A percentile compares a stretch with the other conserved stretches of the same genome.
Conservation (phyloP, 129 eudicot species). For the Flaveria bidentis region DNA sequence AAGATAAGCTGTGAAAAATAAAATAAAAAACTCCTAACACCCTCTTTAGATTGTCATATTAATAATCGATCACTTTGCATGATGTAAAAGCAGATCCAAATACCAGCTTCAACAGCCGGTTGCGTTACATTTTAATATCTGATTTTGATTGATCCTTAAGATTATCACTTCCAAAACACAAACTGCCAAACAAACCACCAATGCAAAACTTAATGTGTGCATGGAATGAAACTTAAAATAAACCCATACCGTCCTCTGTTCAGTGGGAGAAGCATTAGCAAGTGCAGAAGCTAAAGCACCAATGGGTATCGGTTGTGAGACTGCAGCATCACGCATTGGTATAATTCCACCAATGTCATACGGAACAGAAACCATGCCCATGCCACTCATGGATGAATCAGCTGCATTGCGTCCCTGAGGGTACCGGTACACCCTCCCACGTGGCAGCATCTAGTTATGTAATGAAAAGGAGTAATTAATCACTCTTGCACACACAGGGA, state of each 20-base stretch:
- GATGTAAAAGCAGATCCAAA: too few relatives aligned
- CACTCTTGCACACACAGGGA: neutral
- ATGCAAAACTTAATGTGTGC: too few relatives aligned
- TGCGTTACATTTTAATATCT: too few relatives aligned
- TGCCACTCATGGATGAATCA: slow-evolving; percentile 55
- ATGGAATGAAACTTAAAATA: neutral
- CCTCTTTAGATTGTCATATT: too few relatives aligned
- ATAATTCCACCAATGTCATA: slow-evolving; percentile 52
- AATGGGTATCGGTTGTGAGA: slow-evolving; percentile 16
- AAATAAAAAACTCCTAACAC: too few relatives aligned
- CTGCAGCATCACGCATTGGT: slow-evolving; percentile 7
- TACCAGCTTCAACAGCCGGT: too few relatives aligned
- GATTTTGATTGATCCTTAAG: too few relatives aligned
- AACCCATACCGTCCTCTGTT: slow-evolving; percentile 27
- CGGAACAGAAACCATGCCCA: slow-evolving; percentile 54
- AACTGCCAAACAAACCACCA: too few relatives aligned
- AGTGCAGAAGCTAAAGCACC: slow-evolving; percentile 37
- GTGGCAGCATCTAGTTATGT: slow-evolving; percentile 29
- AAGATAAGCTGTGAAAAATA: too few relatives aligned
- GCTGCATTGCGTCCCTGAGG: slow-evolving; percentile 62
- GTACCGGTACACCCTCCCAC: slow-evolving; percentile 56
- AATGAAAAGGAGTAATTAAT: neutral
- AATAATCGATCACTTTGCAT: too few relatives aligned
- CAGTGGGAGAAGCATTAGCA: slow-evolving; percentile 37
- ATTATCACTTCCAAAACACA: too few relatives aligned